These are phyloP conservation scores for Tardiomyces blankii DNA, from an alignment of 1,139 yeast genomes.

Conservation along the genomic window DNA sequence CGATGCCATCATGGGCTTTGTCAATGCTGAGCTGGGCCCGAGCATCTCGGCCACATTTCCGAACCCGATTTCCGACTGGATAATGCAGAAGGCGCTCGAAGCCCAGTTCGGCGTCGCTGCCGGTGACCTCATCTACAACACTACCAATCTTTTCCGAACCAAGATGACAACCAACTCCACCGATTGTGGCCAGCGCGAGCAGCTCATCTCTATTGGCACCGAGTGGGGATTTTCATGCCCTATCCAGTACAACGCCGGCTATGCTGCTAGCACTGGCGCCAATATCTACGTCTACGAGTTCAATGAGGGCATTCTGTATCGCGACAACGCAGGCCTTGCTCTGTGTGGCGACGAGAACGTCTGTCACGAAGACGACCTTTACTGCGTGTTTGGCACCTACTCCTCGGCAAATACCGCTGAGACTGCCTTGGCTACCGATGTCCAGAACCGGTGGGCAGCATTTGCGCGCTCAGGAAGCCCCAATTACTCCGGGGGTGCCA, in stretches of 20 bases:
- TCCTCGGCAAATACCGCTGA: conserved; percentile 10
- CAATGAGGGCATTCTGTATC: conserved; percentile 18
- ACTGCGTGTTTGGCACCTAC: conserved; percentile 20
- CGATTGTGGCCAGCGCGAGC: conserved; percentile 5
- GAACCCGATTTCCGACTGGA: conserved; percentile 2
- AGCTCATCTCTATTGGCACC: conserved; percentile 13
- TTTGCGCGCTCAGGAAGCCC: conserved; percentile 19
- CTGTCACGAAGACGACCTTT: conserved; percentile 24
- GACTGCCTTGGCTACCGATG: conserved; percentile 11
- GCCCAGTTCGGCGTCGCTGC: conserved; percentile 5
- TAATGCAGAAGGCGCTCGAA: conserved; percentile 6
- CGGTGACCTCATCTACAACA: conserved; percentile 1
- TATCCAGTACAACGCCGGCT: conserved; percentile 10
- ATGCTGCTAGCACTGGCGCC: not conserved
- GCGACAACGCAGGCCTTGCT: conserved; percentile 9
- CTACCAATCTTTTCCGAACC: not conserved
- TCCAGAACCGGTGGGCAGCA: conserved; percentile 21
- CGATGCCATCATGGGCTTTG: conserved; percentile 16
- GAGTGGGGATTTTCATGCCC: conserved; percentile 17
- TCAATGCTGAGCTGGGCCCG: conserved; percentile 18
- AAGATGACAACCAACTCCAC: conserved; percentile 3
- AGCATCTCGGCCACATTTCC: conserved; percentile 8
- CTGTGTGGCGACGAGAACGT: conserved; percentile 16
- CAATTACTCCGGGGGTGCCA: conserved; percentile 4
- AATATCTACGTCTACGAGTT: conserved; percentile 18